Base-by-base conservation (phyloP, 176 grass and related monocot genomes). In the Triticum dicoccoides region DNA sequence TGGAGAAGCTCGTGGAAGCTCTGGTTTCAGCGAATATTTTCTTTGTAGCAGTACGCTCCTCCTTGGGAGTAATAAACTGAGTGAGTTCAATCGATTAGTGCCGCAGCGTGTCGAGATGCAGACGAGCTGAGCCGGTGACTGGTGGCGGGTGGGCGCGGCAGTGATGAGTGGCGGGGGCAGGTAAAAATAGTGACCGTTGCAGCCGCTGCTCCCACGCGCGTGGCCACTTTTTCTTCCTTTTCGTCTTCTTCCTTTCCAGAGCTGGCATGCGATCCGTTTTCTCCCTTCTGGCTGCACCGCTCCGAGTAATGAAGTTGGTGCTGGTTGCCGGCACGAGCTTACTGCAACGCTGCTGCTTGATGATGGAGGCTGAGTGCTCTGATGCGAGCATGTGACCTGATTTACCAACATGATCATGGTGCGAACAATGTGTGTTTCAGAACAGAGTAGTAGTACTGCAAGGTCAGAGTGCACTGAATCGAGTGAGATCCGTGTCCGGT, bases 161-260 rank as follows among this genome's bases (percentile, higher is more conserved):
- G 29, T n/a, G 68, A 23, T 41, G 30, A 37, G 24, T 20, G n/a
- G 23, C 6, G 37, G 77, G 34, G 5, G 68, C 32, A 33, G 14
- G 1, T 20, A 34, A 87, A 85, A 87, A 85, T 59, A 78, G 73
- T 79, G 79, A 90, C 89, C 84, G 89, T 90, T 90, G 82, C 38
- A 64, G 79, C 27, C 14, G 27, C 25, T 13, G 69, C 61, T 2
- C 68, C 23, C 69, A 76, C 69, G 79, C 79, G 71, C 83, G 78
- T 45, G 84, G 13, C 62, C n/a, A 7, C 21, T 14, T 63, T 37
- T 54, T 6, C 70, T 14, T 39, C 52, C 9, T 59, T 54, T 32
- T 51, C 30, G 21, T 23, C 20, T 1, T 5, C 3, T n/a, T n/a
- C 33, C 17, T 56, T 77, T 77, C 3, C 73, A 11, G 73, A 32